phyloP scores from a whole-genome alignment of 2,329 filamentous ascomycete genomes.

The Diplocarpon mali region DNA sequence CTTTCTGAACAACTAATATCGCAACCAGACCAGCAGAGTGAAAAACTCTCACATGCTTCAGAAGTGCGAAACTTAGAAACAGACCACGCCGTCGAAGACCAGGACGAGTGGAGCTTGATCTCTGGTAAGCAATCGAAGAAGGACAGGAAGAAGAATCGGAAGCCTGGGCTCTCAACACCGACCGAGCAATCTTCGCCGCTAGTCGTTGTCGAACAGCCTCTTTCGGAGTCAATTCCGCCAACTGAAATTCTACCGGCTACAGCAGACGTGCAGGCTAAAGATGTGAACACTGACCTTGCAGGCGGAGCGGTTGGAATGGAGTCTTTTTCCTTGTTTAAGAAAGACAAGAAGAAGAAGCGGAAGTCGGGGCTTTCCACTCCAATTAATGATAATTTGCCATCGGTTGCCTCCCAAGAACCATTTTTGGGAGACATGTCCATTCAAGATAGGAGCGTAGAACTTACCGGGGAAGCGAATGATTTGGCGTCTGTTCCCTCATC shows the following conservation, averaged over 20 bases:
- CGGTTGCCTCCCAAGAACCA: background rate
- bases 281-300: background rate
- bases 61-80: background rate
- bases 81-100: background rate
- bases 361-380: background rate
- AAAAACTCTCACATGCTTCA: background rate
- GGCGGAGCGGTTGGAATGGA: no score
- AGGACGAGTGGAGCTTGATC: background rate
- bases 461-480: no score
- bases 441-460: background rate
- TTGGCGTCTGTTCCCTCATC: background rate
- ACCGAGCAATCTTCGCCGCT: slow-evolving; percentile 3
- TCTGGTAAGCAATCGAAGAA: background rate
- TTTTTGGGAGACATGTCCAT: background rate
- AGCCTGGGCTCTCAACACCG: slow-evolving; percentile 9
- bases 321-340: background rate
- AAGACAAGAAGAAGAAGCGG: slow-evolving; percentile 4
- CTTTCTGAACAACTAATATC: background rate
- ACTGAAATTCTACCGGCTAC: background rate
- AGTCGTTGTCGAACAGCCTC: background rate
- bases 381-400: background rate
- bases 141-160: background rate
- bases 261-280: background rate
- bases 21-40: background rate
- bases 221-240: background rate